Conservation (phyloP, 139 green algal species). For the Coelastrella sp. region DNA sequence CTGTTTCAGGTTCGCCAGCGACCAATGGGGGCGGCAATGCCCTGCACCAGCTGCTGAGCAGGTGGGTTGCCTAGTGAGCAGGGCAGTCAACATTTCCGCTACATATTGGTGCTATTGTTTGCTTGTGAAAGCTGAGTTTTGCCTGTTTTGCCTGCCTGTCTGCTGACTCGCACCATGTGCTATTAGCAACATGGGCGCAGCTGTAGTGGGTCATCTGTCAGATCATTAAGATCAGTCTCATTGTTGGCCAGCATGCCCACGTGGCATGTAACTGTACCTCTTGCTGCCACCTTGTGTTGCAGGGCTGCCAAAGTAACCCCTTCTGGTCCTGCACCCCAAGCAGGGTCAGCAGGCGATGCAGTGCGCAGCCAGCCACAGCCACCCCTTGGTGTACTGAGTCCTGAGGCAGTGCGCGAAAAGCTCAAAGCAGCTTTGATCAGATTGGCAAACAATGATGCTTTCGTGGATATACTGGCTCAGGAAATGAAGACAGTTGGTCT, state of each 20-base stretch:
- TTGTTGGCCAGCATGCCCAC: neutral
- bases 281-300: neutral
- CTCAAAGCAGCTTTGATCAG: constrained; percentile 32
- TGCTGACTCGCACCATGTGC: too few relatives aligned
- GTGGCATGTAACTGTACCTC: neutral
- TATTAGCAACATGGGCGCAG: too few relatives aligned
- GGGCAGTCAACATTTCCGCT: neutral
- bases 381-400: neutral
- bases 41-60: constrained; percentile 2
- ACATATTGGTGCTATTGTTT: too few relatives aligned
- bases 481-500: constrained; percentile 45
- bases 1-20: neutral
- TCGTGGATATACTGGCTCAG: constrained; percentile 41
- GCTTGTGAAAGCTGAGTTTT: too few relatives aligned
- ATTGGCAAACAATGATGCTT: constrained; percentile 40
- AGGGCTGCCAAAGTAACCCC: constrained; percentile 34
- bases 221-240: too few relatives aligned
- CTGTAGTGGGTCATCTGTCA: too few relatives aligned
- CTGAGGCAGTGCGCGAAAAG: constrained; percentile 21
- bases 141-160: too few relatives aligned
- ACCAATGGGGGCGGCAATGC: constrained; percentile 30
- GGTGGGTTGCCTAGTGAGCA: neutral
- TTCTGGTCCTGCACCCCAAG: neutral
- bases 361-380: constrained; percentile 14
- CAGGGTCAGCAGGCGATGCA: neutral